A percentile compares a stretch with the other conserved stretches of the same genome.
Conservation (phyloP, 2,329 filamentous ascomycete genomes). For the Pseudogymnoascus pannorum region DNA sequence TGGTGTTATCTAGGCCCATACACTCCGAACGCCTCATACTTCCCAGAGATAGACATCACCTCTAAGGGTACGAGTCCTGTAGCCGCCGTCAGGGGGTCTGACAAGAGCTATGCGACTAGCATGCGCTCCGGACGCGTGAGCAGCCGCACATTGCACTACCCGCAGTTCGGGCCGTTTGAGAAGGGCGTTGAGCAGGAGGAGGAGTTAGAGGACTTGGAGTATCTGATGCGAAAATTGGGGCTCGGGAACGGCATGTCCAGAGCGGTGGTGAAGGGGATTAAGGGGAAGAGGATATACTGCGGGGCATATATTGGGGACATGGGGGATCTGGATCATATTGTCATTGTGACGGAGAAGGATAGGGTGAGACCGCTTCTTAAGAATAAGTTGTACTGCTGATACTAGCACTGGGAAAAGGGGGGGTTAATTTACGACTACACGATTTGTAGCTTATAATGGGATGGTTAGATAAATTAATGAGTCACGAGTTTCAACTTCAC, state of each 20-base stretch:
- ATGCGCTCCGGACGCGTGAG: background rate
- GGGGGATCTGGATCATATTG: background rate
- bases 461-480: background rate
- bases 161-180: background rate
- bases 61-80: background rate
- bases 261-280: background rate
- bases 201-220: background rate
- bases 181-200: conserved; percentile 4
- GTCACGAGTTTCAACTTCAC: background rate
- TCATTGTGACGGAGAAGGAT: background rate
- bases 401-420: background rate
- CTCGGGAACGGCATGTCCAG: background rate
- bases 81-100: background rate
- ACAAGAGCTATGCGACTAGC: background rate
- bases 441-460: background rate
- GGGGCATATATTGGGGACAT: background rate
- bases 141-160: background rate
- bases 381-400: background rate
- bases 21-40: background rate
- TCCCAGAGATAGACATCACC: background rate
- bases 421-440: background rate
- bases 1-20: background rate
- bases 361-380: background rate
- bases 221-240: background rate
- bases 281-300: conserved; percentile 6